phyloP scores from a whole-genome alignment of 2,329 filamentous ascomycete genomes.

The Lomentospora prolificans region DNA sequence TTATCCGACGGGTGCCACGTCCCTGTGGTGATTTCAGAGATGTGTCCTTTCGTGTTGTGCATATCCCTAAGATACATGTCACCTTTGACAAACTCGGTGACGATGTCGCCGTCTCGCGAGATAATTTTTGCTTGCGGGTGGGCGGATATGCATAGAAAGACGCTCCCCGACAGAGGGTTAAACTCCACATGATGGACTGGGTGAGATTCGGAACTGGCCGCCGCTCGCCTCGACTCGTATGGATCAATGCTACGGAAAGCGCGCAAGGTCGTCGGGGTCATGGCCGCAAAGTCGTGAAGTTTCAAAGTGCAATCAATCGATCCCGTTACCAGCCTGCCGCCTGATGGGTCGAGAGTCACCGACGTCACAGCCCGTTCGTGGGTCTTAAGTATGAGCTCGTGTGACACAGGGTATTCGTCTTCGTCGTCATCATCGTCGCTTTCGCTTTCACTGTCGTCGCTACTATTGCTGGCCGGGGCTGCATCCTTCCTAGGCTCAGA shows the following conservation, averaged over 20 bases:
- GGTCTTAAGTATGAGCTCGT: constrained; percentile 86
- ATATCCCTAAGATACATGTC: constrained; percentile 98
- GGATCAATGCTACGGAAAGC: constrained; percentile 92
- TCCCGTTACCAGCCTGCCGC: constrained; percentile 76
- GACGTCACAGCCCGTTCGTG: constrained; percentile 83
- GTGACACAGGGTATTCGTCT: constrained; percentile 84
- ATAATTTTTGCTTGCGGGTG: constrained; percentile 86
- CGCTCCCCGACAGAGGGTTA: constrained; percentile 68
- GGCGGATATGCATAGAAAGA: constrained; percentile 79
- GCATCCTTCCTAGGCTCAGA: constrained; percentile 16
- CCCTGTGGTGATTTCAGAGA: constrained; percentile 81
- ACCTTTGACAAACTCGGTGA: constrained; percentile 88
- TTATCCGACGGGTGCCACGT: constrained; percentile 84
- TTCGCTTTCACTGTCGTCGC: constrained; percentile 32
- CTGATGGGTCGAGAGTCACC: constrained; percentile 73
- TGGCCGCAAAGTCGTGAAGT: constrained; percentile 87
- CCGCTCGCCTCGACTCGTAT: constrained; percentile 57
- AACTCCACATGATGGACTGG: constrained; percentile 81
- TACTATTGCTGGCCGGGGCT: constrained; percentile 25
- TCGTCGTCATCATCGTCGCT: constrained; percentile 53
- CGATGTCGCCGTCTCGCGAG: constrained; percentile 74
- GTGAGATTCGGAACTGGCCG: constrained; percentile 69
- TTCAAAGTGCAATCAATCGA: constrained; percentile 88
- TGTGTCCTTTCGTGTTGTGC: constrained; percentile 94
- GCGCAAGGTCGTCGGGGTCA: constrained; percentile 89